These are phyloP conservation scores for Tuber indicum DNA, from an alignment of 495 filamentous ascomycete genomes.

Conservation along the genomic window DNA sequence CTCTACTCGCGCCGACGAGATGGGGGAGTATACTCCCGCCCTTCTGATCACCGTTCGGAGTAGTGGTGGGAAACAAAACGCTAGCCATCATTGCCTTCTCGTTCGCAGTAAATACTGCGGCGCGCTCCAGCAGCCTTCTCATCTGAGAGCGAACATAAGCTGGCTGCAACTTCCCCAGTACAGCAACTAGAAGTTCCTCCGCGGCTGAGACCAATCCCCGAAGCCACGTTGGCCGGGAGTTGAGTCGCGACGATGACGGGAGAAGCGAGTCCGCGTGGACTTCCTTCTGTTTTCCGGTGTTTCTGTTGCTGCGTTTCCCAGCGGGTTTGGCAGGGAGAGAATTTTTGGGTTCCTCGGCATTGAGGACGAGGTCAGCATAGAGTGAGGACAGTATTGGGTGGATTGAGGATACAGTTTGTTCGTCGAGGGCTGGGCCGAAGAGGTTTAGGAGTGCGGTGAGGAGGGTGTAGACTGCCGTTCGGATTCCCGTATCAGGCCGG, in stretches of 20 bases:
- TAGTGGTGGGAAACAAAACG: constrained; percentile 29
- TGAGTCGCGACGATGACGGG: neutral
- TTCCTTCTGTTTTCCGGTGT: constrained; percentile 8
- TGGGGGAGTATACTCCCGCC: constrained; percentile 34
- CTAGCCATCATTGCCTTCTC: constrained; percentile 37
- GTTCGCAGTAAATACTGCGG: constrained; percentile 35
- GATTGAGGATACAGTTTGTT: constrained; percentile 15
- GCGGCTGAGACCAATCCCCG: constrained; percentile 21
- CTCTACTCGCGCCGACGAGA: constrained; percentile 25
- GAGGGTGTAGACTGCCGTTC: constrained; percentile 25
- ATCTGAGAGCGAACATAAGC: constrained; percentile 27
- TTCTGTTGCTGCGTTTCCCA: constrained; percentile 15
- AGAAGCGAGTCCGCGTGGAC: constrained; percentile 35
- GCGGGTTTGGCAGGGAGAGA: constrained; percentile 10
- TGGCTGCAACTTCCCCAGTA: constrained; percentile 25
- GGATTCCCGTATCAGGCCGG: constrained; percentile 20
- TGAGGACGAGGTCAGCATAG: constrained; percentile 32
- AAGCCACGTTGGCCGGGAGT: neutral
- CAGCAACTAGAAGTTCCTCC: constrained; percentile 22
- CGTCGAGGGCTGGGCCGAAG: constrained; percentile 25
- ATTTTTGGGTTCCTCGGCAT: neutral
- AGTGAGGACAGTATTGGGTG: constrained; percentile 17
- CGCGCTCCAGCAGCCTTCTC: constrained; percentile 36
- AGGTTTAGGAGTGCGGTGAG: constrained; percentile 32
- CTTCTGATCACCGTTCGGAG: constrained; percentile 4